Evolutionary conservation across 495 filamentous ascomycete genomes (phyloP), one percentile per base, ranked within the genome.

Genomic region (Echria macrotheca): DNA sequence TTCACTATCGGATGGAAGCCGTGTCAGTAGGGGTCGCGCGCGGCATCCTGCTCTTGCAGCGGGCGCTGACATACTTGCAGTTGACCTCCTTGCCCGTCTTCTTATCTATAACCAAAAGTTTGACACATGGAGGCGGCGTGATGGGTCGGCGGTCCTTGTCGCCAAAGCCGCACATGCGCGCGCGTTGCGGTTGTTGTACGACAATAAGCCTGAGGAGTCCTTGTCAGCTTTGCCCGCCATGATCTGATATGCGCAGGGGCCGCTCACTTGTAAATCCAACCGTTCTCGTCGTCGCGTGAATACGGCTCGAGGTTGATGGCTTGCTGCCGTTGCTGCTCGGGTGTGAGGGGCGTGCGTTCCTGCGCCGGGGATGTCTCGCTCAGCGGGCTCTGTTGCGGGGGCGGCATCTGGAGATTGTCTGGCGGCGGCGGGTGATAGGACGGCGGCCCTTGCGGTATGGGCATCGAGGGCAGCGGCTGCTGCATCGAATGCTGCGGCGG

Each of bases 121-220:
- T 75, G 36, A 96, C 86, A 64, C 91, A 96, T 8, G 93, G 93
- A 19, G 93, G 93, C 24, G 93, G 93, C 22, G 93, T 96, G 64
- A 98, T 96, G 18, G 93, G 93, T 52, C 93, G 78, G 59, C 93
- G 86, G 66, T 98, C 93, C 89, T 98, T 98, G 67, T 98, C 93
- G 46, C 93, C 93, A 73, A 96, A 98, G 1, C 93, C 93, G 73
- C 93, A 98, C 93, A 98, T 98, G 41, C 93, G 86, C 54, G 93
- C 93, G 45, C 93, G 85, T 53, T 89, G 76, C 41, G 93, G 93
- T 62, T 98, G 93, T 68, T 98, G 93, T 45, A 87, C 84, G 46
- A 96, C 87, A 53, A 83, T 74, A 46, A 98, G 75, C 40, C 84
- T 86, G 75, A n/a, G 37, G n/a, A n/a, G n/a, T n/a, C n/a, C n/a